phyloP scores from a whole-genome alignment of 352 stramenopile genomes.

The Thalassiosira delicatula region DNA sequence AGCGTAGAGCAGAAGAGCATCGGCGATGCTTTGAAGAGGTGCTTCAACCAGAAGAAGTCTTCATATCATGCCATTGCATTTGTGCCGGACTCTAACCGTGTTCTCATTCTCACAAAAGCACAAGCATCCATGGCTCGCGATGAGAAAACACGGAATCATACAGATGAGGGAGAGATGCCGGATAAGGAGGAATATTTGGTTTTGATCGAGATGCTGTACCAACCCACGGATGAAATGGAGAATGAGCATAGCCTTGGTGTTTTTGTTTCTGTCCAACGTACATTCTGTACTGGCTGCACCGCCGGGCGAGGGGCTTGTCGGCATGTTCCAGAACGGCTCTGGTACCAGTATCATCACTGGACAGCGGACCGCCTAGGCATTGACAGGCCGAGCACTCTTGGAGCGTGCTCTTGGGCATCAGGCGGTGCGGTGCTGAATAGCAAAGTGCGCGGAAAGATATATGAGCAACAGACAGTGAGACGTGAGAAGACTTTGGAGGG shows the following conservation, averaged over 20 bases:
- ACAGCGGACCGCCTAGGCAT: not conserved
- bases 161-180: not conserved
- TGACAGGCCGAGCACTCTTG: not conserved
- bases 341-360: slow-evolving; percentile 15
- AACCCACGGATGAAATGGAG: not conserved
- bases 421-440: not conserved
- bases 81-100: not conserved
- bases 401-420: not conserved
- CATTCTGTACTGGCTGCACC: not conserved
- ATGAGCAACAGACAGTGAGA: not conserved
- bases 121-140: slow-evolving; percentile 22
- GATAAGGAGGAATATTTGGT: slow-evolving; percentile 17
- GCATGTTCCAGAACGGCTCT: slow-evolving; percentile 3
- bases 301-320: slow-evolving; percentile 12
- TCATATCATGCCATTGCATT: slow-evolving; percentile 14
- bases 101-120: slow-evolving; percentile 24
- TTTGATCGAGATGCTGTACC: slow-evolving; percentile 12
- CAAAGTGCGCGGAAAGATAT: not conserved
- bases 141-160: slow-evolving; percentile 25
- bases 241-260: not conserved
- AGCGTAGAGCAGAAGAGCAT: slow-evolving; percentile 12
- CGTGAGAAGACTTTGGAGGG: not conserved
- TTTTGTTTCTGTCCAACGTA: not conserved
- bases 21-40: slow-evolving; percentile 20
- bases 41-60: not conserved